Evolutionary conservation across 2,329 filamentous ascomycete species (phyloP), one percentile per base, ranked within the genome.

Genomic region (Venturia effusa): DNA sequence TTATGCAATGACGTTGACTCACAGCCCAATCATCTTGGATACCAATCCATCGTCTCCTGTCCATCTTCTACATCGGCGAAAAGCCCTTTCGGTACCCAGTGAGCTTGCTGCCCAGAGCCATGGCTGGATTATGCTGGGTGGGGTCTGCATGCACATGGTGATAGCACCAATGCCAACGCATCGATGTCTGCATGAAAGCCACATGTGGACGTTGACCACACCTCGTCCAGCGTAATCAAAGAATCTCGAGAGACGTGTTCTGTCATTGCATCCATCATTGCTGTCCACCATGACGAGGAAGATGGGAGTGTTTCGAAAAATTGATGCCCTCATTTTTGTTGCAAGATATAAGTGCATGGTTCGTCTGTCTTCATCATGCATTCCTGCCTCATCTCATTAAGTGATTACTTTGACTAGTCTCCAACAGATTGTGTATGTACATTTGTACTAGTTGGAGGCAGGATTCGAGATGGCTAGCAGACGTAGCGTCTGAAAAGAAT

Each of bases 61-160:
- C 15, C 11, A 41, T 27, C 22, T 19, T 32, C 30, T n/a, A 37
- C n/a, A 64, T 43, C 37, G 22, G 62, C 68, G 71, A 70, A 69
- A 4, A 24, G n/a, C 43, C 6, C 22, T 2, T 27, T 51, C 61
- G 73, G 73, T 75, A 74, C 64, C 73, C 73, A 74, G 74, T 75
- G 67, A 73, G 68, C 67, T 67, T 65, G 67, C 40, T 68, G 70
- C 67, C 73, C 73, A 69, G 66, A 61, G 66, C 69, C 67, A 66
- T 68, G 59, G 34, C 22, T 40, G 34, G 15, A 22, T 40, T 27
- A 27, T 6, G 40, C 27, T 40, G 57, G 57, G 32, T 32, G 54
- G 32, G 54, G 39, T 13, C 19, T 40, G 57, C 57, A 60, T 39
- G 57, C 57, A 22, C 22, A 5, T 17, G n/a, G 4, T 60, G 15